phyloP scores from a whole-genome alignment of 371 early-diverging fungal genomes.

The Actinomucor elegans region DNA sequence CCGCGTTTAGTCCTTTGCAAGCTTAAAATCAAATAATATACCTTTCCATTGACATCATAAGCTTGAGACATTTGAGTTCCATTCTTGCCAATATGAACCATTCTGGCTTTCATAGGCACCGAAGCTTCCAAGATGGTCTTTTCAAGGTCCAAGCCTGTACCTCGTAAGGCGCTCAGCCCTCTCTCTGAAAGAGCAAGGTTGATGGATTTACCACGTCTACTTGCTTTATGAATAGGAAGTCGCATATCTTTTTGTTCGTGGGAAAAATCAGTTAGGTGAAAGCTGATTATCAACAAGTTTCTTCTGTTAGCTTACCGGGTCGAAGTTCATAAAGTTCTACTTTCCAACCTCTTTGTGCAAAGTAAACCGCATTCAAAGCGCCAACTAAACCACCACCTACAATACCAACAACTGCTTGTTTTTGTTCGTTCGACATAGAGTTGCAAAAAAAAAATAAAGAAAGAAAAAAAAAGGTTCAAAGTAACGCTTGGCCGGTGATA shows the following conservation, averaged over 20 bases:
- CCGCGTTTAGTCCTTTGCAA: too few relatives aligned
- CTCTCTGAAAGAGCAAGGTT: conserved; percentile 93
- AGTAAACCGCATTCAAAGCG: conserved; percentile 83
- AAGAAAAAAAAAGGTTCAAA: too few relatives aligned
- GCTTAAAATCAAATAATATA: conserved; percentile 24
- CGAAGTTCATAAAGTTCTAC: conserved; percentile 88
- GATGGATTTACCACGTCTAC: conserved; percentile 79
- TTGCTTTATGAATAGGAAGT: conserved; percentile 55
- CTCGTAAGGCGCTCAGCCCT: conserved; percentile 82
- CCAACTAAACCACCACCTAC: conserved; percentile 96
- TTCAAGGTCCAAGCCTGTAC: conserved; percentile 67
- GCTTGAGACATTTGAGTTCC: conserved; percentile 78
- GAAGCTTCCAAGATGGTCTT: conserved; percentile 64
- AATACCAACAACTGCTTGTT: conserved; percentile 56
- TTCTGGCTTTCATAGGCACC: conserved; percentile 93
- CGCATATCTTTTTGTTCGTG: conserved; percentile 59
- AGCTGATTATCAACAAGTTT: neutral
- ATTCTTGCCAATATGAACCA: conserved; percentile 78
- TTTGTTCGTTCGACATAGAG: conserved; percentile 7
- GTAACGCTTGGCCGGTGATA: too few relatives aligned
- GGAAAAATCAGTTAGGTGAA: neutral
- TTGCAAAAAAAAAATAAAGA: too few relatives aligned
- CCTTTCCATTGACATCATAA: conserved; percentile 89
- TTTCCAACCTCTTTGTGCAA: conserved; percentile 90
- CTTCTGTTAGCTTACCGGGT: too few relatives aligned